These are phyloP conservation scores for Claviceps citrina DNA, from an alignment of 2,329 filamentous ascomycete genomes.

Conservation along the genomic window DNA sequence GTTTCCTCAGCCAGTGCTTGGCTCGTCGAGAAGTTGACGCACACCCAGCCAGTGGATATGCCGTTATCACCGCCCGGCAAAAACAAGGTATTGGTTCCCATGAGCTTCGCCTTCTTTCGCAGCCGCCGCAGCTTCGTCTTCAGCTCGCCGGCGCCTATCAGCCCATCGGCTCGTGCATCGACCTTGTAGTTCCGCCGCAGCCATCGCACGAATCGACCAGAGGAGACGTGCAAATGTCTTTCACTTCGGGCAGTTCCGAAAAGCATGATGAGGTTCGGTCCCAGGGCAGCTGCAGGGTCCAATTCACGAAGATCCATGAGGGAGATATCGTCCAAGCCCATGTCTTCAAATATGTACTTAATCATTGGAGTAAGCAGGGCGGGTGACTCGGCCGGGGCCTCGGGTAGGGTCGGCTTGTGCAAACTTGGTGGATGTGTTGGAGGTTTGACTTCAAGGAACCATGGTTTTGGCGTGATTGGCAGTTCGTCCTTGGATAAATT, in stretches of 20 bases:
- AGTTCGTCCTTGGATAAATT: neutral
- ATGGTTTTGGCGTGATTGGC: slow-evolving; percentile 35
- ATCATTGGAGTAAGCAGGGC: slow-evolving; percentile 56
- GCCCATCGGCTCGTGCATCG: slow-evolving; percentile 65
- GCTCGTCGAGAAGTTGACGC: slow-evolving; percentile 69
- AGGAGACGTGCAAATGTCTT: slow-evolving; percentile 81
- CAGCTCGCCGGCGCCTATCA: slow-evolving; percentile 79
- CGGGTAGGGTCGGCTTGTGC: slow-evolving; percentile 33
- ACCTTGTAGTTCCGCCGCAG: slow-evolving; percentile 58
- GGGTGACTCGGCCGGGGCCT: slow-evolving; percentile 53
- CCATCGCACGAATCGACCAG: slow-evolving; percentile 80
- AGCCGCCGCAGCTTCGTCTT: slow-evolving; percentile 74
- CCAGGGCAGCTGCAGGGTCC: slow-evolving; percentile 75
- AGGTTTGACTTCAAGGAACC: slow-evolving; percentile 71
- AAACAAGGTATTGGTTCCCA: slow-evolving; percentile 56
- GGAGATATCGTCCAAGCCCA: slow-evolving; percentile 69
- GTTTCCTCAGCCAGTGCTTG: slow-evolving; percentile 36
- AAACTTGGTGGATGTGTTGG: slow-evolving; percentile 35
- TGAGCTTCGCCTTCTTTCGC: slow-evolving; percentile 63
- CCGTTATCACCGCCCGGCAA: slow-evolving; percentile 61
- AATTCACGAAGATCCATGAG: slow-evolving; percentile 72
- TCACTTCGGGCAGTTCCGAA: slow-evolving; percentile 83
- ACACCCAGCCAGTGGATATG: slow-evolving; percentile 88
- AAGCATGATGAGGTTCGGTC: slow-evolving; percentile 81
- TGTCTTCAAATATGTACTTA: slow-evolving; percentile 64